Percentiles rank a stretch among this genome's conserved stretches.
Evolutionary conservation across 768 basidiomycete genomes (phyloP).

Genomic region (Leucocoprinus leucothites): DNA sequence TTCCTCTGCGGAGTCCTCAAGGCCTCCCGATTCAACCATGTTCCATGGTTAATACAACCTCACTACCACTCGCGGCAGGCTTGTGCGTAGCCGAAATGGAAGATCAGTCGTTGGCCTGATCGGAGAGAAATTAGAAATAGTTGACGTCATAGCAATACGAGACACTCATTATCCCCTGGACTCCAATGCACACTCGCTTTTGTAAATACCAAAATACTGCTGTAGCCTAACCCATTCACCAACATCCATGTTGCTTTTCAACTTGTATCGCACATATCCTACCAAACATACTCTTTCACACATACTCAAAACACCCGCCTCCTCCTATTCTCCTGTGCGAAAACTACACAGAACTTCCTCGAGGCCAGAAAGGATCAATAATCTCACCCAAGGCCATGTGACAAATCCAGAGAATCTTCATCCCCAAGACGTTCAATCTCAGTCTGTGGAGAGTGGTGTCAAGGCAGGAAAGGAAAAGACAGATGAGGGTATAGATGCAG

Average conservation of each 20-base stretch:
- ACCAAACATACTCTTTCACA: too few species aligned
- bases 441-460: constrained; percentile 15
- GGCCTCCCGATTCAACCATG: too few species aligned
- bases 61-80: too few species aligned
- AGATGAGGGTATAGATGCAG: constrained; percentile 18
- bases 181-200: not conserved
- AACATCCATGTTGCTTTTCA: too few species aligned
- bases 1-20: too few species aligned
- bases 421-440: constrained; percentile 16
- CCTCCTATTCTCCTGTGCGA: not conserved
- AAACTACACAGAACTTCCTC: not conserved
- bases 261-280: too few species aligned
- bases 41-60: too few species aligned
- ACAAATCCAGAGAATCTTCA: constrained; percentile 17
- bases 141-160: not conserved
- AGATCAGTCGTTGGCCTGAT: too few species aligned
- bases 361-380: constrained; percentile 8
- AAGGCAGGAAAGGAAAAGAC: constrained; percentile 12
- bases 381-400: constrained; percentile 18
- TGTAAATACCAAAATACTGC: too few species aligned
- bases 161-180: not conserved
- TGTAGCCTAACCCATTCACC: too few species aligned
- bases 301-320: not conserved
- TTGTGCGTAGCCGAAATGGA: too few species aligned
- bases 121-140: not conserved